Evolutionary conservation across 192 early-diverging fungal species (phyloP).

Genomic region (Geranomyces michiganensis): DNA sequence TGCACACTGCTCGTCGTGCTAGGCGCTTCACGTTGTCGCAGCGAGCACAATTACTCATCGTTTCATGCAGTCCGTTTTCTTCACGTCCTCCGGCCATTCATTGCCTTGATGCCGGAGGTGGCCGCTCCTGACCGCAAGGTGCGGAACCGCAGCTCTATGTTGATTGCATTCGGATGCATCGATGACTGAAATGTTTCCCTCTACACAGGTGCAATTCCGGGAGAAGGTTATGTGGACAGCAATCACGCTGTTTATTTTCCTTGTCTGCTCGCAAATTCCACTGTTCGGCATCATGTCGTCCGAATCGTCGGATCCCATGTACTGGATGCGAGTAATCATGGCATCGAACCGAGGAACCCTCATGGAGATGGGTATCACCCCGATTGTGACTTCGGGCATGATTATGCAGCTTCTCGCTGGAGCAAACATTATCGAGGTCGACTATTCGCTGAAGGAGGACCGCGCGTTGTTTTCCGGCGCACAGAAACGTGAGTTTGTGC

Average conservation of each 20-base stretch:
- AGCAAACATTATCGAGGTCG: constrained; percentile 98
- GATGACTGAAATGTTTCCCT: background rate
- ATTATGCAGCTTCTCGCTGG: constrained; percentile 99
- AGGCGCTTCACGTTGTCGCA: background rate
- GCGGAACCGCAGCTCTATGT: constrained; percentile 1
- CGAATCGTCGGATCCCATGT: constrained; percentile 98
- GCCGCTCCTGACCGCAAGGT: constrained; percentile 96
- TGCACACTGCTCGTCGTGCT: background rate
- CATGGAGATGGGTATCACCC: constrained; percentile 99
- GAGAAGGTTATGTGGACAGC: constrained; percentile 99
- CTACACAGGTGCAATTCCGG: constrained; percentile 83
- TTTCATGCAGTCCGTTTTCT: constrained; percentile 81
- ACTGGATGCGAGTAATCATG: constrained; percentile 99
- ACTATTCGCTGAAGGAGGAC: constrained; percentile 98
- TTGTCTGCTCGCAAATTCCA: constrained; percentile 99
- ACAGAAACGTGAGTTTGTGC: constrained; percentile 72
- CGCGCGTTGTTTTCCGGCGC: constrained; percentile 98
- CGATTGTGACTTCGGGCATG: constrained; percentile 99
- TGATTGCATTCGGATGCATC: too few relatives aligned
- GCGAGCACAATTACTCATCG: background rate
- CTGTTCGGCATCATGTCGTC: constrained; percentile 99
- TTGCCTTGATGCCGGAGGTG: constrained; percentile 98
- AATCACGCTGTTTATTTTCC: constrained; percentile 98
- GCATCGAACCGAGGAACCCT: constrained; percentile 99
- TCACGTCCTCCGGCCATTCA: constrained; percentile 95